Evolutionary conservation across 2,329 filamentous ascomycete genomes (phyloP).

Genomic region (Dissoconium aciculare): DNA sequence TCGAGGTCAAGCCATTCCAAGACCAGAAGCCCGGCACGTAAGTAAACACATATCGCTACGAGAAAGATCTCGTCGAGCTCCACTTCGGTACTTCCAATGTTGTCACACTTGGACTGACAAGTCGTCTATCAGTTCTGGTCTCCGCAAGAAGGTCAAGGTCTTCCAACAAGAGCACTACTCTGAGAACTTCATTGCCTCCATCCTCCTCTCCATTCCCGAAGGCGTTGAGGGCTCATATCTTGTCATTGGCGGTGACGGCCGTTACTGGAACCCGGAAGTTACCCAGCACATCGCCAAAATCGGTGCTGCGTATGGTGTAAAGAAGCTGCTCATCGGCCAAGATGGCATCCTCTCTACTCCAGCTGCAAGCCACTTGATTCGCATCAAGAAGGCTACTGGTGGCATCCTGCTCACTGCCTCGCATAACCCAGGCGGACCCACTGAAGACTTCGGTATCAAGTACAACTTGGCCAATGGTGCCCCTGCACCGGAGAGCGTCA

Average conservation of each 20-base stretch:
- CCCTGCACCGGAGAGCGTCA: slow-evolving; percentile 87
- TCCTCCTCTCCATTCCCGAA: slow-evolving; percentile 91
- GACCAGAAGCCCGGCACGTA: slow-evolving; percentile 99
- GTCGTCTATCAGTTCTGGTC: slow-evolving; percentile 56
- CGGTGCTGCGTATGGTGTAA: slow-evolving; percentile 88
- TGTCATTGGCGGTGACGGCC: slow-evolving; percentile 93
- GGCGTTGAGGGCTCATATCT: slow-evolving; percentile 76
- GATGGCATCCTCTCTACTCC: slow-evolving; percentile 94
- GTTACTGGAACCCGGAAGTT: slow-evolving; percentile 94
- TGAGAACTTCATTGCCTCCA: slow-evolving; percentile 87
- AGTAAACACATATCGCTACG: slow-evolving; percentile 31
- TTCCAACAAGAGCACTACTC: slow-evolving; percentile 94
- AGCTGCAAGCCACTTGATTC: slow-evolving; percentile 88
- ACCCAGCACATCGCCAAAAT: slow-evolving; percentile 97
- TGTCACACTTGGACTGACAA: slow-evolving; percentile 3
- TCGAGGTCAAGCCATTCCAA: slow-evolving; percentile 69
- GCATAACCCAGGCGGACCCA: slow-evolving; percentile 96
- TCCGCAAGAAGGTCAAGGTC: slow-evolving; percentile 96
- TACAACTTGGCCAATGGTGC: slow-evolving; percentile 97
- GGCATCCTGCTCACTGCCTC: slow-evolving; percentile 94
- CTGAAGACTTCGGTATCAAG: slow-evolving; percentile 97
- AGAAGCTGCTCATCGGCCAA: slow-evolving; percentile 95
- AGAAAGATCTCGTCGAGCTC: slow-evolving; percentile 9
- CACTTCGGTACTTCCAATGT: neutral
- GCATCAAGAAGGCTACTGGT: slow-evolving; percentile 85